Conservation (phyloP, 257 asterid species). For the Cinchona pubescens region DNA sequence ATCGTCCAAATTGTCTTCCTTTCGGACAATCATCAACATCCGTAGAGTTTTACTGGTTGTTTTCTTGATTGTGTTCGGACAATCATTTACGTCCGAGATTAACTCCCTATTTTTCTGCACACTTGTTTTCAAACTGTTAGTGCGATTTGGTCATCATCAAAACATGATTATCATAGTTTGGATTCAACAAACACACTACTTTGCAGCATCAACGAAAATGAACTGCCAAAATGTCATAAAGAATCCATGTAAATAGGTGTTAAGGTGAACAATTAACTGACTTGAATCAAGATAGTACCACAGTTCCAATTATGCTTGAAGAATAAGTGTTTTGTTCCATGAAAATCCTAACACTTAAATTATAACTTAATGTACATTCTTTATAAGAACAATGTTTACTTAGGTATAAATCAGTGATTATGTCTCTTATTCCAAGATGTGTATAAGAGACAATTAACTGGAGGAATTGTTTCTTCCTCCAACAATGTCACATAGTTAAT, state of each 20-base stretch:
- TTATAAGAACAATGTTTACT: not conserved
- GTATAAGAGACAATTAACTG: too few species aligned
- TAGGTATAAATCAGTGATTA: not conserved
- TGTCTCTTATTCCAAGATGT: not conserved
- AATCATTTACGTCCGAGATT: too few species aligned
- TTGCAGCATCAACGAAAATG: conserved; percentile 81
- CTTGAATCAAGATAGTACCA: not conserved
- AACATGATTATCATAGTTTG: too few species aligned
- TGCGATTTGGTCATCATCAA: too few species aligned
- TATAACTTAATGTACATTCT: not conserved
- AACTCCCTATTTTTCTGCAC: too few species aligned
- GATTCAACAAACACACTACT: conserved; percentile 70
- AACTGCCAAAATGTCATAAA: conserved; percentile 50
- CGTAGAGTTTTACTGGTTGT: too few species aligned
- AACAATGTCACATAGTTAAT: not conserved
- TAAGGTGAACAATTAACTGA: not conserved
- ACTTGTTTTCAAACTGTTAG: too few species aligned
- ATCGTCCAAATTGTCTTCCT: too few species aligned
- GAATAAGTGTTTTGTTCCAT: not conserved
- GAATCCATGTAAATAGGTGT: conserved; percentile 2
- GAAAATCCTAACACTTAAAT: not conserved
- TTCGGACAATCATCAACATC: too few species aligned
- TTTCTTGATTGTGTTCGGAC: too few species aligned
- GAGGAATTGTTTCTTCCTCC: not conserved
- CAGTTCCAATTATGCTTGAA: not conserved